phyloP scores from a whole-genome alignment of 2,329 filamentous ascomycete genomes.

The Diaporthe destruens region DNA sequence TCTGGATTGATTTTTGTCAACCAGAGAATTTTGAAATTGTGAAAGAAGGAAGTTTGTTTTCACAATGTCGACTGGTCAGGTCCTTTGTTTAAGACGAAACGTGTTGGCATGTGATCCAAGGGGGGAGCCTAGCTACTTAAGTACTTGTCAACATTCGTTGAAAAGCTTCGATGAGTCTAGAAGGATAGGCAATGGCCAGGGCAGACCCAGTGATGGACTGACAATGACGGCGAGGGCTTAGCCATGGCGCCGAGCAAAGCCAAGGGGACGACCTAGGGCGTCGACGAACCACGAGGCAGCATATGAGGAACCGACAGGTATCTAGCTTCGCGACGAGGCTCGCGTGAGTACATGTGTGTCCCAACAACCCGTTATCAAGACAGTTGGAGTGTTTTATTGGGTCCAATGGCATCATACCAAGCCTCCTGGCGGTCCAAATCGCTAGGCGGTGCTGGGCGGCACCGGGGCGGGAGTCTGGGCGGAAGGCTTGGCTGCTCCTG shows the following conservation, averaged over 20 bases:
- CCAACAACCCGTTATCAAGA: constrained; percentile 25
- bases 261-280: constrained; percentile 23
- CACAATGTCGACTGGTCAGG: constrained; percentile 4
- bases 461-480: constrained; percentile 38
- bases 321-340: constrained; percentile 20
- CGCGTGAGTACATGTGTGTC: constrained; percentile 17
- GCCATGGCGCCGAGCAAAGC: constrained; percentile 40
- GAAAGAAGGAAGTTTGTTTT: not conserved
- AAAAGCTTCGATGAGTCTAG: constrained; percentile 25
- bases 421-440: constrained; percentile 15
- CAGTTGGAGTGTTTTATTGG: constrained; percentile 12
- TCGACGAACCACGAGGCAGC: constrained; percentile 30
- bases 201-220: constrained; percentile 11
- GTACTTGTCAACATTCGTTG: constrained; percentile 9
- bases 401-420: constrained; percentile 34
- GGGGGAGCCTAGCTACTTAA: constrained; percentile 37
- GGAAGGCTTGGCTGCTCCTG: constrained; percentile 24
- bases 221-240: constrained; percentile 36
- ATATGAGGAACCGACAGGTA: not conserved
- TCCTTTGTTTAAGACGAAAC: not conserved
- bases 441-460: constrained; percentile 32
- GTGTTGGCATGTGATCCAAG: constrained; percentile 20
- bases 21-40: constrained; percentile 1
- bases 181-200: not conserved
- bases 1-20: not conserved